Base-by-base conservation (phyloP, 2,329 filamentous ascomycete genomes). In the Microdochium bolleyi region DNA sequence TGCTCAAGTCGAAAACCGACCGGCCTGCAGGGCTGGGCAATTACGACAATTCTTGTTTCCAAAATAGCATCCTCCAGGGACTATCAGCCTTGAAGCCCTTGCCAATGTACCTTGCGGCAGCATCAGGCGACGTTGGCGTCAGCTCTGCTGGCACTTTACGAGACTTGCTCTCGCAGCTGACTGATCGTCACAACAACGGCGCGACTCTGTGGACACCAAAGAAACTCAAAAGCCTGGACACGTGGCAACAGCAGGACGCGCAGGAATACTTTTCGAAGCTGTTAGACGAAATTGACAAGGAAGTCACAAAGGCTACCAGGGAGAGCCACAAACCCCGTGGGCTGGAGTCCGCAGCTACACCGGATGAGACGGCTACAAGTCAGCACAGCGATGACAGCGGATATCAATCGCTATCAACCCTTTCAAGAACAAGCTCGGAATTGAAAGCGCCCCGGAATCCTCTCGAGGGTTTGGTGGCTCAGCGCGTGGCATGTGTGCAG, bases 261-360 rank as follows among this genome's bases (percentile, higher is more conserved):
- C 94, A 97, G 65, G 94, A 99, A 68, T 99, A 97, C 67, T 96
- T 89, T 62, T 92, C 90, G 16, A 95, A 92, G 62, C 78, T 99
- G 14, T 70, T 96, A 49, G 90, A 92, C 59, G 85, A 92, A 60
- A 75, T 96, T 25, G 89, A 96, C 62, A 87, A 86, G 62, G 89
- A 95, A 63, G 75, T 89, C 41, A 72, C 75, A 21, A 79, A 76
- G 58, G 76, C 77, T 48, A 71, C 67, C 3, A 66, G 63, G 51
- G 54, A 1, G 55, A 62, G n/a, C 7, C 56, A 61, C 37, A 62
- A 68, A 19, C 61, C 66, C 5, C 59, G 67, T 0, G 73, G 74
- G 1, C 63, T 79, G 24, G 74, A 77, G 52, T 52, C 61, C 7
- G 69, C 72, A 10, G 51, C 58, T 14, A 54, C 48, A 24, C 67